These are phyloP conservation scores for Sinapis alba DNA, from an alignment of 441 rosid genomes.

Conservation along the genomic window DNA sequence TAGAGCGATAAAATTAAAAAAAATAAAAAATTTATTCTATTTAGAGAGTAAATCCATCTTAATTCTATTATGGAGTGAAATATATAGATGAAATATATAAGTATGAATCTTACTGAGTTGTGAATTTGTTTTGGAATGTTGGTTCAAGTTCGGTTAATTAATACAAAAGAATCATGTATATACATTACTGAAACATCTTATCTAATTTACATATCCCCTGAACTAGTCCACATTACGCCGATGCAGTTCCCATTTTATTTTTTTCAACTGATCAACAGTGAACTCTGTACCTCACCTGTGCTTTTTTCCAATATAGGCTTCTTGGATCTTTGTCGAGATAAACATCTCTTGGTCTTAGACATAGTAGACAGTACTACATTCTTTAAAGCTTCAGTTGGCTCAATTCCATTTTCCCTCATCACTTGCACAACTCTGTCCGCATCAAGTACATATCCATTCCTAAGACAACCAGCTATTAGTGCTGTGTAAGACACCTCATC, in stretches of 20 bases:
- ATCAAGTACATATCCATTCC: slow-evolving; percentile 17
- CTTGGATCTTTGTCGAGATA: slow-evolving; percentile 1
- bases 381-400: slow-evolving; percentile 25
- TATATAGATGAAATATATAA: no score
- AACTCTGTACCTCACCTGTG: slow-evolving; percentile 16
- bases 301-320: background rate
- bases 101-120: background rate
- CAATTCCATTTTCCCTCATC: slow-evolving; percentile 43
- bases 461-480: slow-evolving; percentile 20
- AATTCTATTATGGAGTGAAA: no score
- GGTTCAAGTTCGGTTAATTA: background rate
- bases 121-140: background rate
- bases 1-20: no score
- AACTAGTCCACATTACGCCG: background rate
- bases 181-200: background rate
- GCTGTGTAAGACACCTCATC: slow-evolving; percentile 15
- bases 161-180: background rate
- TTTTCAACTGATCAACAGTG: slow-evolving; percentile 1
- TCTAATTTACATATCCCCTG: background rate
- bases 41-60: no score
- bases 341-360: background rate
- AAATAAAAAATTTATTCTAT: no score
- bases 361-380: background rate
- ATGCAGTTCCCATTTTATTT: background rate
- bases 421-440: slow-evolving; percentile 29